Evolutionary conservation across 2,329 filamentous ascomycete species (phyloP).

Genomic region (Aspergillus bombycis): DNA sequence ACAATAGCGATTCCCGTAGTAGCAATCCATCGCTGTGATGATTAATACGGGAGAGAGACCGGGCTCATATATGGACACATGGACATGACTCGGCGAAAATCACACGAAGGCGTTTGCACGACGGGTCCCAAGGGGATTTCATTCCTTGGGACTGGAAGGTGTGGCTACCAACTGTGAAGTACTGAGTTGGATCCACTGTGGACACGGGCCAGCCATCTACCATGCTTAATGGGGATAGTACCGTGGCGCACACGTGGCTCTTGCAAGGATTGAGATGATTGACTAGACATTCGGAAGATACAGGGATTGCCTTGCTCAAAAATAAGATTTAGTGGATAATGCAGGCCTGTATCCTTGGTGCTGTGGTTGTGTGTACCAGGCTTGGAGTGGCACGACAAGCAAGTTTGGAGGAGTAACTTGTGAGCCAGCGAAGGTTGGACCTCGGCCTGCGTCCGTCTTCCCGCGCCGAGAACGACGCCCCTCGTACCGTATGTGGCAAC

Average conservation of each 20-base stretch:
- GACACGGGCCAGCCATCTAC: background rate
- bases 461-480: background rate
- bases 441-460: background rate
- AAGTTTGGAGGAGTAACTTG: background rate
- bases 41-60: background rate
- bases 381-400: background rate
- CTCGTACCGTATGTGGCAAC: background rate
- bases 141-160: background rate
- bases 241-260: conserved; percentile 8
- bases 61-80: background rate
- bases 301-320: background rate
- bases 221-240: background rate
- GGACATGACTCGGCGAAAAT: background rate
- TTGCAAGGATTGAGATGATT: conserved; percentile 5
- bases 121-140: background rate
- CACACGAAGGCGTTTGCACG: too few species aligned
- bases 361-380: background rate
- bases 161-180: background rate
- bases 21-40: background rate
- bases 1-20: background rate
- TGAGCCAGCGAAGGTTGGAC: too few species aligned
- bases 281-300: background rate
- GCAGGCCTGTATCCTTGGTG: background rate
- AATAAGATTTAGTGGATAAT: background rate
- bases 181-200: background rate